Base-by-base conservation (phyloP, 257 asterid species). In the Ophiorrhiza pumila region DNA sequence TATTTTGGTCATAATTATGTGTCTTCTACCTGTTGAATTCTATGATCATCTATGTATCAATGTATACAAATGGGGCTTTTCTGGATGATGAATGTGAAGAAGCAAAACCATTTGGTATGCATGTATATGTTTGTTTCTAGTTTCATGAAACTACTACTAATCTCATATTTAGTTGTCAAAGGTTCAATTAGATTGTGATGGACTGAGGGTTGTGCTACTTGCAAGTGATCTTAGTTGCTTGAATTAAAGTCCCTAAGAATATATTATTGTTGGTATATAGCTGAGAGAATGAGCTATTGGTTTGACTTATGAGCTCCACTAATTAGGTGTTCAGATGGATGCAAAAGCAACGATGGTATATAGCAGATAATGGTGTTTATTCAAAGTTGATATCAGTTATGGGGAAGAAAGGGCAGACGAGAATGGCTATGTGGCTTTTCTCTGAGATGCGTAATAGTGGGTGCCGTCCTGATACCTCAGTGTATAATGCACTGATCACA, bases 351-450 rank as follows among this genome's bases (percentile, higher is more conserved):
- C 83, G 82, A 76, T 94, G 98, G 97, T 94, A 94, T 68, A 74
- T 94, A 69, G 96, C 98, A 1, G 98, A 94, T 80, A 94, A 91
- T 76, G 96, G 97, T 37, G 96, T 94, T 62, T 94, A 94, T 80
- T 94, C 97, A 0, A 94, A 94, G 84, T 69, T 94, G 80, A 94
- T 94, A 60, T 94, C 98, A 1, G 91, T 94, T 39, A 94, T 94
- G 98, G 98, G 98, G 15, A 94, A 82, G 87, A 89, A 94, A 78
- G 96, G 98, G 73, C 96, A 94, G 66, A 91, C 90, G 1, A 82
- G 98, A 15, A 91, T 88, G 96, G 97, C 98, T 1, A 94, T 91
- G 96, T 94, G 98, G 98, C 96, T 94, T 74, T 94, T 94, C 83
- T 88, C 96, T 2, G 98, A 94, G 91, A 90, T 94, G 98, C 95